Evolutionary conservation across 139 green algal genomes (phyloP), one percentile per base, ranked within the genome.

Genomic region (Ostreobium quekettii): DNA sequence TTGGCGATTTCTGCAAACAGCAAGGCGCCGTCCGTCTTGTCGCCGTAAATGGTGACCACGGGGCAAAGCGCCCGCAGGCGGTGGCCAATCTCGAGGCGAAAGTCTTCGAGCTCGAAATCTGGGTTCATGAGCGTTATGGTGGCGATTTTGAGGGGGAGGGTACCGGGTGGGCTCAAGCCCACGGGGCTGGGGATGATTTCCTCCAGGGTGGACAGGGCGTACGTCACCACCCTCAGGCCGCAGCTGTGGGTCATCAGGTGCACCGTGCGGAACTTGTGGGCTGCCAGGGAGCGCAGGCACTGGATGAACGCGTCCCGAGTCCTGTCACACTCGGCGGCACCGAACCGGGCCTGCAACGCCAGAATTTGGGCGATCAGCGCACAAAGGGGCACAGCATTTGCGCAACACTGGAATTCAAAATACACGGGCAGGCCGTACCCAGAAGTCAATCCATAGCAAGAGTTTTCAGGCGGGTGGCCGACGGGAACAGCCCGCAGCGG

Each of bases 221-320:
- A 63, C 8, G 35, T 42, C 5, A 79, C 36, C 63, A 79, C 74
- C 2, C 74, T 64, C 1, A 60, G 60, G 46, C 74, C 74, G 64
- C 73, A 76, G 47, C 48, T 70, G 68, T 79, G 74, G 28, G 74
- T 66, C 29, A 79, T 2, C 11, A 79, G 65, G 74, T 79, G 74
- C 19, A 76, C 42, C 2, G 47, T 39, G 28, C 29, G 2, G 74
- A 67, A 76, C 33, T 65, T 65, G 62, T 72, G 47, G 2, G 61
- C 68, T 5, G 46, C 29, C 32, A 79, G 74, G 11, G 53, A 30
- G 2, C 61, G 61, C 36, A 79, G 59, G 15, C 48, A 36, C 11
- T 63, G 36, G 8, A 48, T 37, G 28, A 79, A 42, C 3, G 57
- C 64, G 4, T 69, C 24, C 2, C 37, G 59, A 1, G 71, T 76